Conservation (phyloP, 192 early-diverging fungal genomes). For the Obelidium mucronatum region DNA sequence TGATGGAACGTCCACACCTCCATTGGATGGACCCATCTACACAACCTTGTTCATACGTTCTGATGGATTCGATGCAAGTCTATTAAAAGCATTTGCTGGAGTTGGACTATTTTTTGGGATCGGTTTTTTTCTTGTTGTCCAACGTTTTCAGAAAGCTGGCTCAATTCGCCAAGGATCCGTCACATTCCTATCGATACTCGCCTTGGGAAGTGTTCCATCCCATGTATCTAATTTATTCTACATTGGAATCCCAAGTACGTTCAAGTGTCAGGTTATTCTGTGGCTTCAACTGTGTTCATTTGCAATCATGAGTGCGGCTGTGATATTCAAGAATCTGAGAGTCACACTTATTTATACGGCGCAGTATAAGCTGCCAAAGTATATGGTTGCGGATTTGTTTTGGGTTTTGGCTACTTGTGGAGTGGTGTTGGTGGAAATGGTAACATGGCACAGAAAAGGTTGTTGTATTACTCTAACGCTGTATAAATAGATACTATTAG, state of each 20-base stretch:
- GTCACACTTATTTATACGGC: neutral
- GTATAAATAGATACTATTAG: no score
- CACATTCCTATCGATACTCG: neutral
- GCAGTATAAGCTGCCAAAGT: neutral
- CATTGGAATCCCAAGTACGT: neutral
- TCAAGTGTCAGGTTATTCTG: neutral
- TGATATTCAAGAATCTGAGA: neutral
- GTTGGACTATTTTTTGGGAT: neutral
- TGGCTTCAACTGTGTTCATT: slow-evolving; percentile 3
- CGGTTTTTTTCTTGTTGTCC: neutral
- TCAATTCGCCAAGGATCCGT: neutral
- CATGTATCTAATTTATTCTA: neutral
- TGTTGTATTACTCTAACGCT: no score
- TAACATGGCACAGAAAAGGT: no score
- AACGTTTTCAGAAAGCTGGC: no score
- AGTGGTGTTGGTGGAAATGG: no score
- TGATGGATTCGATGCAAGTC: neutral
- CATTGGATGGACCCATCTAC: neutral
- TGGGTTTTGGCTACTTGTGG: no score
- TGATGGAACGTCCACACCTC: neutral
- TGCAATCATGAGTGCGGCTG: neutral
- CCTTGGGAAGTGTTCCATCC: neutral
- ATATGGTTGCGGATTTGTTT: neutral
- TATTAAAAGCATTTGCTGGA: neutral
- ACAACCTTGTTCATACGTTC: neutral